Evolutionary conservation across 2,329 filamentous ascomycete genomes (phyloP).

Genomic region (Fusarium haematococcum): DNA sequence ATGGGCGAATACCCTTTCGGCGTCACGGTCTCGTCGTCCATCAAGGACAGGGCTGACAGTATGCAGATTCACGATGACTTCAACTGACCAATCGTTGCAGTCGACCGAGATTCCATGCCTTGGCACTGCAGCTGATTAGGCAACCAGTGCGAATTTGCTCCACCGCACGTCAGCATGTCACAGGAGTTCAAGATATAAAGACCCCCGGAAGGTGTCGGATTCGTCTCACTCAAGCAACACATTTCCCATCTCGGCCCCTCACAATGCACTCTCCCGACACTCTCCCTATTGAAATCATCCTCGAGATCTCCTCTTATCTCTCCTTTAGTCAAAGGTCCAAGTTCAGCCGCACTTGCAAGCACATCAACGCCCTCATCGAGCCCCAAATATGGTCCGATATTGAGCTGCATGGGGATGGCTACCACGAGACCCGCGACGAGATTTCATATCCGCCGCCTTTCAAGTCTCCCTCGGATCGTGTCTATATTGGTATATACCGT

Average conservation of each 20-base stretch:
- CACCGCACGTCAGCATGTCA: too few species aligned
- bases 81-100: neutral
- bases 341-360: slow-evolving; percentile 5
- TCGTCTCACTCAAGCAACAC: neutral
- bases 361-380: neutral
- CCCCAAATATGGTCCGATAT: slow-evolving; percentile 30
- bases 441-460: slow-evolving; percentile 1
- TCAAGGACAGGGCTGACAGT: neutral
- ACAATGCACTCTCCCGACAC: neutral
- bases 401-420: slow-evolving; percentile 23
- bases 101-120: neutral
- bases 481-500: neutral
- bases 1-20: neutral
- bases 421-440: slow-evolving; percentile 12
- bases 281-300: slow-evolving; percentile 9
- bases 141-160: neutral
- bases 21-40: neutral
- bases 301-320: neutral
- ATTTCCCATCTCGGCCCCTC: neutral
- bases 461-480: neutral
- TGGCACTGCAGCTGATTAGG: neutral
- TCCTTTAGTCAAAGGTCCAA: neutral
- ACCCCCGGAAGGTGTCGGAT: neutral
- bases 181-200: neutral
- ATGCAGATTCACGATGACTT: neutral